phyloP scores from a whole-genome alignment of 2,329 filamentous ascomycete species.

The Aaosphaeria arxii region DNA sequence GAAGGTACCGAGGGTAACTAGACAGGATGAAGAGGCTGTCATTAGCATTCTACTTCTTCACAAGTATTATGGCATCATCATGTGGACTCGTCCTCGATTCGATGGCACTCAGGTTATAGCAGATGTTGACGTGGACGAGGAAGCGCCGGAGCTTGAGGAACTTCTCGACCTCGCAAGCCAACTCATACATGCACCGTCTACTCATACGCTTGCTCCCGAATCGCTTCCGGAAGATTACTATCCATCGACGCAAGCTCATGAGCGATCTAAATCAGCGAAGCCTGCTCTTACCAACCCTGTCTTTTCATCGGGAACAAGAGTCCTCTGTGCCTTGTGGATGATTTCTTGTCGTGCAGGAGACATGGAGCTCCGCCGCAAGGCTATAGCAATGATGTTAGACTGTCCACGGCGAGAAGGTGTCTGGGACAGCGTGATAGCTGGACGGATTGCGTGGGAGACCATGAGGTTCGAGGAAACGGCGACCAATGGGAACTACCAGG shows the following conservation, averaged over 20 bases:
- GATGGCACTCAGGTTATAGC: too few species aligned
- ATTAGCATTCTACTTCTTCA: slow-evolving; percentile 4
- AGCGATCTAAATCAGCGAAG: slow-evolving; percentile 1
- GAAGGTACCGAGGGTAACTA: too few species aligned
- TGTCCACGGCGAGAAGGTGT: slow-evolving; percentile 46
- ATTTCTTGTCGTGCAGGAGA: slow-evolving; percentile 19
- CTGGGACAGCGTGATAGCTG: slow-evolving; percentile 63
- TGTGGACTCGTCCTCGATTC: background rate
- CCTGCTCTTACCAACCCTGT: slow-evolving; percentile 12
- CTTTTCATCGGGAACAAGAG: slow-evolving; percentile 22
- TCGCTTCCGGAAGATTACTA: slow-evolving; percentile 13
- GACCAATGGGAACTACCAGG: slow-evolving; percentile 6
- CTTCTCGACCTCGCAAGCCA: slow-evolving; percentile 12
- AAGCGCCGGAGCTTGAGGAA: slow-evolving; percentile 8
- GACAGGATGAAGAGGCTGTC: slow-evolving; percentile 2
- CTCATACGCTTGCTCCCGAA: slow-evolving; percentile 12
- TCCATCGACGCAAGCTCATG: slow-evolving; percentile 9
- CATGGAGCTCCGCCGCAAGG: slow-evolving; percentile 16
- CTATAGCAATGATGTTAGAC: slow-evolving; percentile 21
- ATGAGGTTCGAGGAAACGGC: slow-evolving; percentile 25
- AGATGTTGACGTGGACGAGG: too few species aligned
- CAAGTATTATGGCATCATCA: background rate
- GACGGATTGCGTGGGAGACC: slow-evolving; percentile 21
- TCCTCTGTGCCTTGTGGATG: slow-evolving; percentile 24
- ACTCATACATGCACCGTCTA: slow-evolving; percentile 13